These are phyloP conservation scores for Blastocladiella britannica DNA, from an alignment of 192 early-diverging fungal species.

Conservation along the genomic window DNA sequence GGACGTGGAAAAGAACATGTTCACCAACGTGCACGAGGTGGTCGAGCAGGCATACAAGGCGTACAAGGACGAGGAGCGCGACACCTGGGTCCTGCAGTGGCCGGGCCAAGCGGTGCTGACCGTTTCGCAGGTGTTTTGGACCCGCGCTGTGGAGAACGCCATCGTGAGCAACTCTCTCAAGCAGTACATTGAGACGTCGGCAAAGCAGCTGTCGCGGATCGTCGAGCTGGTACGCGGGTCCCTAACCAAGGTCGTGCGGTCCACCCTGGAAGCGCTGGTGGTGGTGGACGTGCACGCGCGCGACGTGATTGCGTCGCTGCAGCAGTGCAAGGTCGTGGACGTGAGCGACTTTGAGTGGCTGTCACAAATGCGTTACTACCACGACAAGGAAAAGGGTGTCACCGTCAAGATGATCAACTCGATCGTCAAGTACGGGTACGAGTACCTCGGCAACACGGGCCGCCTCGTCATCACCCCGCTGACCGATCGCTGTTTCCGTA, in stretches of 20 bases:
- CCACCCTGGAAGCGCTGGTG: slow-evolving; percentile 93
- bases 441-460: slow-evolving; percentile 92
- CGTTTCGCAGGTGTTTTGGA: slow-evolving; percentile 78
- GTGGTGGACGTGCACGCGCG: slow-evolving; percentile 97
- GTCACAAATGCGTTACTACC: slow-evolving; percentile 89
- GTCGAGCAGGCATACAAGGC: slow-evolving; percentile 49
- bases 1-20: slow-evolving; percentile 82
- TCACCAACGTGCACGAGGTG: slow-evolving; percentile 50
- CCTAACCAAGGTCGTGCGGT: slow-evolving; percentile 52
- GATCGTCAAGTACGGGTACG: slow-evolving; percentile 84
- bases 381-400: slow-evolving; percentile 39
- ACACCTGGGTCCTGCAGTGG: slow-evolving; percentile 60
- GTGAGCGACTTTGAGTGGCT: slow-evolving; percentile 83
- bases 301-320: slow-evolving; percentile 60
- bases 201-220: slow-evolving; percentile 56
- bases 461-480: slow-evolving; percentile 95
- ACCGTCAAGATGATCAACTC: slow-evolving; percentile 82
- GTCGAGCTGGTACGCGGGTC: slow-evolving; percentile 83
- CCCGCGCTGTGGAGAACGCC: slow-evolving; percentile 53
- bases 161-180: slow-evolving; percentile 16
- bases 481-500: slow-evolving; percentile 96
- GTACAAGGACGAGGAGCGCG: slow-evolving; percentile 12
- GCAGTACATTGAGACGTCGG: slow-evolving; percentile 33
- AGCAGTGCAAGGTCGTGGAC: slow-evolving; percentile 19
- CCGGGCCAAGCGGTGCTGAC: slow-evolving; percentile 88